Evolutionary conservation across 2,329 filamentous ascomycete genomes (phyloP).

Genomic region (Sordariomycetes sp.): DNA sequence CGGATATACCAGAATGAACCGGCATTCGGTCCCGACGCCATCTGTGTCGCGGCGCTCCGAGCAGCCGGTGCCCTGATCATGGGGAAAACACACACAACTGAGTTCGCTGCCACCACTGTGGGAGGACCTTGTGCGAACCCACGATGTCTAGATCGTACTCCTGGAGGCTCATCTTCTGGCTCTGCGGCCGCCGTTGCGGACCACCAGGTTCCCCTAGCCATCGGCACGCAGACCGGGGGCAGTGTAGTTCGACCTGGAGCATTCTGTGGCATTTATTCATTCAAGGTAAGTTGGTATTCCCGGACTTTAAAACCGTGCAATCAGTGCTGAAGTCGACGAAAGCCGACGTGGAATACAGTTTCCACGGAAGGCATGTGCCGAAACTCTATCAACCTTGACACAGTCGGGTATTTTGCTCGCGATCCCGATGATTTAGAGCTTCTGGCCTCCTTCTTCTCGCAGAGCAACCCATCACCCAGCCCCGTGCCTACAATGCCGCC

Average conservation of each 20-base stretch:
- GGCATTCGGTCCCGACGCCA: slow-evolving; percentile 18
- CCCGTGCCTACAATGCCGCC: too few species aligned
- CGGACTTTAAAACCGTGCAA: too few species aligned
- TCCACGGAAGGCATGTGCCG: too few species aligned
- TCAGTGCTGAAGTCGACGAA: too few species aligned
- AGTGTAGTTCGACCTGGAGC: slow-evolving; percentile 50
- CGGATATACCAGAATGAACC: too few species aligned
- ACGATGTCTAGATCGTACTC: slow-evolving; percentile 50
- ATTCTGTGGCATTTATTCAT: slow-evolving; percentile 38
- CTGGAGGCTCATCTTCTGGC: slow-evolving; percentile 55
- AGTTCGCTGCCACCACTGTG: slow-evolving; percentile 43
- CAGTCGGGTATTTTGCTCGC: too few species aligned
- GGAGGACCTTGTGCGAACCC: slow-evolving; percentile 46
- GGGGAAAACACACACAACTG: slow-evolving; percentile 40
- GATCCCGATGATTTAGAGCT: too few species aligned
- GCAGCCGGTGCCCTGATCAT: slow-evolving; percentile 44
- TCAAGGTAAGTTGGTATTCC: too few species aligned
- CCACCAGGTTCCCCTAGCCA: slow-evolving; percentile 42
- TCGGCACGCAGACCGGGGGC: slow-evolving; percentile 56
- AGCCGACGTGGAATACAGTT: too few species aligned
- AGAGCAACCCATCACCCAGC: too few species aligned
- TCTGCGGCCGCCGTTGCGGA: slow-evolving; percentile 55
- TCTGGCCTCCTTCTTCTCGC: too few species aligned
- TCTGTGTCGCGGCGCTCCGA: slow-evolving; percentile 34
- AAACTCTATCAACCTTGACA: too few species aligned